phyloP scores from a whole-genome alignment of 345 rosid genomes.

The Rhodamnia argentea region DNA sequence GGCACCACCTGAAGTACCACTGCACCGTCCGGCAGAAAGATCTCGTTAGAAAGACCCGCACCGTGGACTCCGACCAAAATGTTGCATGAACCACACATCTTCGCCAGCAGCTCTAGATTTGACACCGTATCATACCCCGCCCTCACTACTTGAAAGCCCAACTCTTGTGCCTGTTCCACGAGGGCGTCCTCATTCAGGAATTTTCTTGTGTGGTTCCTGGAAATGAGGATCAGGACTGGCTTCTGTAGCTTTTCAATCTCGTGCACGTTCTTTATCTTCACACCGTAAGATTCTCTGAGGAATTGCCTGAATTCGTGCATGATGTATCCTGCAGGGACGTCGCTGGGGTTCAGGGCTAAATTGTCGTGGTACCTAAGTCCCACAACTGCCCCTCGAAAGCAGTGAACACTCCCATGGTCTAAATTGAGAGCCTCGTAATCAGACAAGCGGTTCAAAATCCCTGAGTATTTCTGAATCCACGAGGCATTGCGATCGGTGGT shows the following conservation, averaged over 20 bases:
- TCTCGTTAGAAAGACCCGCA: conserved; percentile 26
- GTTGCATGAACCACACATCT: conserved; percentile 15
- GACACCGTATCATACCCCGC: conserved; percentile 8
- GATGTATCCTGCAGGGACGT: conserved; percentile 18
- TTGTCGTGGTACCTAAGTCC: conserved; percentile 23
- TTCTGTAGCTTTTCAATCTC: conserved; percentile 2
- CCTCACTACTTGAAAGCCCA: conserved; percentile 19
- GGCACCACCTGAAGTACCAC: conserved; percentile 30
- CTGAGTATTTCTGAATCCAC: conserved; percentile 27
- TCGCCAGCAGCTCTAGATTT: conserved; percentile 10
- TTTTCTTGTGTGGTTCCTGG: conserved; percentile 16
- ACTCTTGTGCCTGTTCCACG: conserved; percentile 16
- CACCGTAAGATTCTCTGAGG: conserved; percentile 14
- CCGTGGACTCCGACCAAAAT: conserved; percentile 34
- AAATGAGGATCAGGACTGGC: conserved; percentile 20
- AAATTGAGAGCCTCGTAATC: conserved; percentile 17
- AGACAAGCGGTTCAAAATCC: conserved; percentile 9
- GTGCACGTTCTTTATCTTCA: conserved; percentile 5
- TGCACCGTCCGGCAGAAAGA: conserved; percentile 26
- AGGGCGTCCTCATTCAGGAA: conserved; percentile 20
- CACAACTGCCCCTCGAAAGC: conserved; percentile 30
- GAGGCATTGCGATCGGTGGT: conserved; percentile 15
- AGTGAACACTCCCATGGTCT: conserved; percentile 16
- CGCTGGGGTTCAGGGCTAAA: conserved; percentile 11
- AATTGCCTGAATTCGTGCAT: conserved; percentile 31